Evolutionary conservation across 2,329 filamentous ascomycete genomes (phyloP).

Genomic region (Pseudogymnoascus sp.): DNA sequence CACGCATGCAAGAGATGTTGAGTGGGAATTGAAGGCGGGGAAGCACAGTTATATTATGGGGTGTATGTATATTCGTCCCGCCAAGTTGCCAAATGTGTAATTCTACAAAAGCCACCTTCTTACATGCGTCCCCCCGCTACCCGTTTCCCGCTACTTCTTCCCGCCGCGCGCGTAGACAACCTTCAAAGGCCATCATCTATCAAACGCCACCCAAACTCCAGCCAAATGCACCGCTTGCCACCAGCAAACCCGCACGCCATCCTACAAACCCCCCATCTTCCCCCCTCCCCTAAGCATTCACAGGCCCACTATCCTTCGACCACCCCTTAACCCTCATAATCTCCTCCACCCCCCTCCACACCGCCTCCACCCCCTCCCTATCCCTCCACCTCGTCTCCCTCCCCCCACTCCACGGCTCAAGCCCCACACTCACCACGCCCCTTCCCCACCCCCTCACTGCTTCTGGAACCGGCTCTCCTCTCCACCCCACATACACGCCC

Average conservation of each 20-base stretch:
- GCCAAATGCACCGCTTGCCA: neutral
- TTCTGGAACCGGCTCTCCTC: constrained; percentile 69
- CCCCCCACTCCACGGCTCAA: constrained; percentile 73
- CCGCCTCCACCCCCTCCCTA: constrained; percentile 81
- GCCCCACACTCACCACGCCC: constrained; percentile 64
- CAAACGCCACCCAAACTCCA: neutral
- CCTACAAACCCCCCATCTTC: neutral
- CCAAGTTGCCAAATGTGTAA: neutral
- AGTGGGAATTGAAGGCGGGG: neutral
- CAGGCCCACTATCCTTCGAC: constrained; percentile 60
- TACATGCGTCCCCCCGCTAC: neutral
- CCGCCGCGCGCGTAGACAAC: neutral
- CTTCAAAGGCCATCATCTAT: neutral
- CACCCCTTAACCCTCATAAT: constrained; percentile 83
- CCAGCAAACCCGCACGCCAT: neutral
- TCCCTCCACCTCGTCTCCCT: constrained; percentile 62
- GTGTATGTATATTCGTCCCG: neutral
- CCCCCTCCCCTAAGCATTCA: neutral
- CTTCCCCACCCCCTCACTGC: constrained; percentile 78
- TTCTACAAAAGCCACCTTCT: neutral
- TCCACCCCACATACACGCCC: constrained; percentile 86
- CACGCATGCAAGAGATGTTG: neutral
- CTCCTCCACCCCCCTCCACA: constrained; percentile 83
- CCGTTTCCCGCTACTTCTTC: neutral
- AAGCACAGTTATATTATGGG: neutral